These are phyloP conservation scores for Hygrocybe coccinea DNA, from an alignment of 768 basidiomycete species.

Conservation along the genomic window DNA sequence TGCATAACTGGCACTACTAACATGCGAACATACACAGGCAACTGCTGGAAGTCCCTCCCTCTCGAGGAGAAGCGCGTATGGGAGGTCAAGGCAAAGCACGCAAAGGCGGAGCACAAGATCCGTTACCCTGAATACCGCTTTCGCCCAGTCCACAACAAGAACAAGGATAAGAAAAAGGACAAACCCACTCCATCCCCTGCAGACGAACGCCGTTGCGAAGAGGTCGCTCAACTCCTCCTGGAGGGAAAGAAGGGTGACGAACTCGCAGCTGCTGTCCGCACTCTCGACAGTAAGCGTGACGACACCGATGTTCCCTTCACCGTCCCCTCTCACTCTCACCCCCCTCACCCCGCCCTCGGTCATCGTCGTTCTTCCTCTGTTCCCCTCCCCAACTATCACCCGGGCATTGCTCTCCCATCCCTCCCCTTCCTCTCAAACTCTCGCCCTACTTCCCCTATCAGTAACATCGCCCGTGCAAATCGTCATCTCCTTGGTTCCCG, in stretches of 20 bases:
- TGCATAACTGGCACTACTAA: conserved; percentile 8
- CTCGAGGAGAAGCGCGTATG: conserved; percentile 67
- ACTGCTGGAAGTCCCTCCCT: conserved; percentile 70
- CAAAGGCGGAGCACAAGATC: conserved; percentile 66
- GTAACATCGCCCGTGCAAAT: conserved; percentile 40
- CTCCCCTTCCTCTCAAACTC: conserved; percentile 41
- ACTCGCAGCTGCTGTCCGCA: conserved; percentile 56
- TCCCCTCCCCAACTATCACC: conserved; percentile 47
- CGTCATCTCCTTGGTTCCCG: conserved; percentile 42
- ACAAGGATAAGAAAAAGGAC: conserved; percentile 39
- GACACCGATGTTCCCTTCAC: conserved; percentile 9
- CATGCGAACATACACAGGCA: conserved; percentile 43
- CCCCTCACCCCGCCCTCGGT: conserved; percentile 26
- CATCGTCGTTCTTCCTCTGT: conserved; percentile 60
- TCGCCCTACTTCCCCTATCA: conserved; percentile 41
- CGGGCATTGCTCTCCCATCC: conserved; percentile 40
- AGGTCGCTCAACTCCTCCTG: conserved; percentile 58
- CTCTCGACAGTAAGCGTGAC: conserved; percentile 39
- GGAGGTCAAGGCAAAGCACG: conserved; percentile 68
- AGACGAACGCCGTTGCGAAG: conserved; percentile 63
- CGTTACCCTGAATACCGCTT: conserved; percentile 65
- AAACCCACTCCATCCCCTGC: conserved; percentile 39
- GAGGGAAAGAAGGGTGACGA: conserved; percentile 69
- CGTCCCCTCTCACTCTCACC: conserved; percentile 12
- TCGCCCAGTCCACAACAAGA: conserved; percentile 51